Evolutionary conservation across 306 rosid species (phyloP), one percentile per base, ranked within the genome.

Genomic region (Vigna nakashimae): DNA sequence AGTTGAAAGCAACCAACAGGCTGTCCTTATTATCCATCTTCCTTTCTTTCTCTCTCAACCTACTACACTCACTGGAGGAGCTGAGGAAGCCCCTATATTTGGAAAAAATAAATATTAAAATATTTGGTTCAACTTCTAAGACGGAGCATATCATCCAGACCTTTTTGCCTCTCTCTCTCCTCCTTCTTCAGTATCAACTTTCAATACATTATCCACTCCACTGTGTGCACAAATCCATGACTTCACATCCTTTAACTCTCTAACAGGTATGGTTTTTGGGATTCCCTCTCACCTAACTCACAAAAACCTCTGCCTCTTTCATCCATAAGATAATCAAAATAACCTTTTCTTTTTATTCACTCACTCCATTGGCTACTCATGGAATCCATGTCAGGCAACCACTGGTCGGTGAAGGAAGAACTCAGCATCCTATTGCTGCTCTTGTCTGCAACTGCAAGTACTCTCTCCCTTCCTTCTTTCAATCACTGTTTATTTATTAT

Each of bases 371-470:
- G 84, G 82, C 74, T 80, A 56, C 75, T 85, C 84, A 83, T 77
- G 90, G 90, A 91, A 89, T 91, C 88, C 78, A 77, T 89, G 93
- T 87, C 93, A 89, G 93, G 84, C 76, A 88, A 59, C 80, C 48
- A 67, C 74, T 78, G 80, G 80, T 71, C 32, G 55, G 62, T 79
- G 83, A 73, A 74, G 63, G 69, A 43, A 68, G 73, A 40, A 72
- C 38, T 45, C 63, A 58, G 49, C 65, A 42, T 59, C 76, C 62
- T 22, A 60, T 70, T 77, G 82, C 66, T 72, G 26, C 79, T 60
- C 42, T 46, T 65, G 76, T 82, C 76, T 78, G 46, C 79, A 49
- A 71, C 58, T 67, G 38, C 45, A 48, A 75, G 71, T 63, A 71
- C 72, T 57, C 83, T 66, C 62, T 57, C 83, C 59, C 55, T 73